Evolutionary conservation across 768 basidiomycete genomes (phyloP).

Genomic region (Steccherinum ochraceum): DNA sequence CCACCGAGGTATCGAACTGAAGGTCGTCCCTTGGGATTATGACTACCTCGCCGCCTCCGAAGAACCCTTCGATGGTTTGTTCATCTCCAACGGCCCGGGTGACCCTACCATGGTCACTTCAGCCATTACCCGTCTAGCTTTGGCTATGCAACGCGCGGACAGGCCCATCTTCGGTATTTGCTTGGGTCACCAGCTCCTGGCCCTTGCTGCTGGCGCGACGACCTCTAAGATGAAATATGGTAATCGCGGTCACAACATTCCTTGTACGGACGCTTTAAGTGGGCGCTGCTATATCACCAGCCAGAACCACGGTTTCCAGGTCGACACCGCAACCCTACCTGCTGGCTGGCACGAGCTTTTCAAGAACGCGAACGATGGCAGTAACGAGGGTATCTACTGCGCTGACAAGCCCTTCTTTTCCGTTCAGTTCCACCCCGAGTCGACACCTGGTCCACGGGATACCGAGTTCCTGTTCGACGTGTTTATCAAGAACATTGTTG

Average conservation of each 20-base stretch:
- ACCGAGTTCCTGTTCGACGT: conserved; percentile 99
- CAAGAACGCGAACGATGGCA: conserved; percentile 92
- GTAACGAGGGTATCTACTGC: conserved; percentile 97
- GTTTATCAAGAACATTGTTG: conserved; percentile 83
- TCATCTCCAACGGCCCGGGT: conserved; percentile 97
- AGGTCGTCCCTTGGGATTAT: conserved; percentile 97
- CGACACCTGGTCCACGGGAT: conserved; percentile 92
- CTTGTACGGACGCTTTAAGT: conserved; percentile 88
- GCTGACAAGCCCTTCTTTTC: conserved; percentile 94
- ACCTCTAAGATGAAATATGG: conserved; percentile 99
- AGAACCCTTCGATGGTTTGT: conserved; percentile 89
- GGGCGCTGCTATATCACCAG: conserved; percentile 99
- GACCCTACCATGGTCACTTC: conserved; percentile 80
- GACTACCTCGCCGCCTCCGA: conserved; percentile 70
- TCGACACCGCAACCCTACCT: conserved; percentile 74
- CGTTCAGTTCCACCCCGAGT: conserved; percentile 99
- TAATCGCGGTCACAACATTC: conserved; percentile 98
- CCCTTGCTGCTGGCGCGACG: conserved; percentile 86
- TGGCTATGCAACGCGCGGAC: conserved; percentile 65
- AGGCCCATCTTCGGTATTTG: conserved; percentile 97
- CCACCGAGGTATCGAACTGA: conserved; percentile 87
- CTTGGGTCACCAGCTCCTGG: conserved; percentile 94
- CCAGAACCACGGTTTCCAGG: conserved; percentile 98
- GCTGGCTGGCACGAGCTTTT: conserved; percentile 91
- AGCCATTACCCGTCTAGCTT: conserved; percentile 64